Percentiles rank a stretch among this genome's conserved stretches.
Conservation (phyloP, 176 grass and related monocot genomes). For the Zoysia pacifica region DNA sequence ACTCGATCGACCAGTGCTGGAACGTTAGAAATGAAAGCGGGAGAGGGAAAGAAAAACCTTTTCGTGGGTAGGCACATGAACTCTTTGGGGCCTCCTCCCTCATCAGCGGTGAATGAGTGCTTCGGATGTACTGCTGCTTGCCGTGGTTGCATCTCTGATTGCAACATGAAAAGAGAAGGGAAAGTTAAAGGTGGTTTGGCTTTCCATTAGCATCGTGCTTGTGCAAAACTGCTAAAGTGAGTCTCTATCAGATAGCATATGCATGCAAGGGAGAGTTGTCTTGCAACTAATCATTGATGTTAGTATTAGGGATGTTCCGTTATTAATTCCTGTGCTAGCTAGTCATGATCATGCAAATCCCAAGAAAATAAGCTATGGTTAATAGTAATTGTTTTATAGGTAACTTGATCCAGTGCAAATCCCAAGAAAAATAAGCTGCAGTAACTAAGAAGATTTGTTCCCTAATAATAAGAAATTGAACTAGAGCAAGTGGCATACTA, state of each 20-base stretch:
- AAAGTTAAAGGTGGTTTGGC: conserved; percentile 32
- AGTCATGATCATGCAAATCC: not conserved
- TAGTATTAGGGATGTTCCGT: conserved; percentile 3
- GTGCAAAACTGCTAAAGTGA: conserved; percentile 12
- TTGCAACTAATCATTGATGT: conserved; percentile 26
- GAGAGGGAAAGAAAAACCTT: conserved; percentile 57
- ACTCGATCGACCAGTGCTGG: not conserved
- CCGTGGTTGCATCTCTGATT: conserved; percentile 54
- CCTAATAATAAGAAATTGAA: too few species aligned
- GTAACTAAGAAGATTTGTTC: too few species aligned
- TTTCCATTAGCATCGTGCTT: conserved; percentile 45
- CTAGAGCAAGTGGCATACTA: not conserved
- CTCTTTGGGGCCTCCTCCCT: conserved; percentile 57
- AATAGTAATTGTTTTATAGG: not conserved
- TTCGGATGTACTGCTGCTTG: conserved; percentile 23
- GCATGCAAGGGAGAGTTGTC: not conserved
- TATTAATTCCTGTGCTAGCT: not conserved
- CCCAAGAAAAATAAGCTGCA: conserved; percentile 26
- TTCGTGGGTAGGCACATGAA: conserved; percentile 61
- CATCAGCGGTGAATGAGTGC: conserved; percentile 66
- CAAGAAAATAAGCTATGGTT: too few species aligned
- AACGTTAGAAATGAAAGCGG: conserved; percentile 6
- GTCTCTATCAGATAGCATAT: not conserved
- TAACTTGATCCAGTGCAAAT: conserved; percentile 37
- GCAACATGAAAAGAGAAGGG: conserved; percentile 33